Percentiles rank a stretch among this genome's conserved stretches.
phyloP scores from a whole-genome alignment of 352 stramenopile genomes.

The Phytophthora sansomeana region DNA sequence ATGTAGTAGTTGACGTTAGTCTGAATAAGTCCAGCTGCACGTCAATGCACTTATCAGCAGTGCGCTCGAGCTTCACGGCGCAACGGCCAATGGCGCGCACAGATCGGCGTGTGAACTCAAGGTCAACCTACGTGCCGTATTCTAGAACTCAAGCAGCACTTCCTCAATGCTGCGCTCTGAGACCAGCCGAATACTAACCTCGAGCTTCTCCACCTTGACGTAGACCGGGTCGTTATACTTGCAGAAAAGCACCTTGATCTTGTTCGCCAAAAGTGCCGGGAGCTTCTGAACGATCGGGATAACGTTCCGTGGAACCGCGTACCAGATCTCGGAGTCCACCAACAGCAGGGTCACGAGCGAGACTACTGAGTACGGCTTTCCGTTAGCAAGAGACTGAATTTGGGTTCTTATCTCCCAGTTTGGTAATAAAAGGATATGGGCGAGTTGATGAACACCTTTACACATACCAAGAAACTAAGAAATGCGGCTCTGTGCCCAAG shows the following conservation, averaged over 20 bases:
- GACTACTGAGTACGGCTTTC: too few relatives aligned
- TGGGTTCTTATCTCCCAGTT: too few relatives aligned
- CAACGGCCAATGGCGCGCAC: conserved; percentile 98
- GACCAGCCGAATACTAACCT: too few relatives aligned
- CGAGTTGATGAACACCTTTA: too few relatives aligned
- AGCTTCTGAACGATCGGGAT: conserved; percentile 99
- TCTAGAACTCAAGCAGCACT: too few relatives aligned
- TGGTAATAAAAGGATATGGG: too few relatives aligned
- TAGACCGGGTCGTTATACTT: too few relatives aligned
- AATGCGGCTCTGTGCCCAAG: too few relatives aligned
- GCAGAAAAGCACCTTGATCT: conserved; percentile 98
- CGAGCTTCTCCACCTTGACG: too few relatives aligned
- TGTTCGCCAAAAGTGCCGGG: conserved; percentile 95
- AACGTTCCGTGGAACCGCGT: conserved; percentile 99
- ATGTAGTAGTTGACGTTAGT: conserved; percentile 99
- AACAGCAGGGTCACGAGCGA: conserved; percentile 99
- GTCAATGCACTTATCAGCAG: conserved; percentile 98
- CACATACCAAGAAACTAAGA: too few relatives aligned
- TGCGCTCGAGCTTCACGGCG: conserved; percentile 98
- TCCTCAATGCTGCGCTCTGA: too few relatives aligned
- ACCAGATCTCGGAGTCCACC: conserved; percentile 98
- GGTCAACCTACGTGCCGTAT: conserved; percentile 99
- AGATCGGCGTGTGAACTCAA: conserved; percentile 98
- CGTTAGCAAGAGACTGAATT: too few relatives aligned
- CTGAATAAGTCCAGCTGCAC: conserved; percentile 99